A percentile compares a stretch with the other conserved stretches of the same genome.
Conservation (phyloP, 2,329 filamentous ascomycete species). For the Penicillium olsonii region DNA sequence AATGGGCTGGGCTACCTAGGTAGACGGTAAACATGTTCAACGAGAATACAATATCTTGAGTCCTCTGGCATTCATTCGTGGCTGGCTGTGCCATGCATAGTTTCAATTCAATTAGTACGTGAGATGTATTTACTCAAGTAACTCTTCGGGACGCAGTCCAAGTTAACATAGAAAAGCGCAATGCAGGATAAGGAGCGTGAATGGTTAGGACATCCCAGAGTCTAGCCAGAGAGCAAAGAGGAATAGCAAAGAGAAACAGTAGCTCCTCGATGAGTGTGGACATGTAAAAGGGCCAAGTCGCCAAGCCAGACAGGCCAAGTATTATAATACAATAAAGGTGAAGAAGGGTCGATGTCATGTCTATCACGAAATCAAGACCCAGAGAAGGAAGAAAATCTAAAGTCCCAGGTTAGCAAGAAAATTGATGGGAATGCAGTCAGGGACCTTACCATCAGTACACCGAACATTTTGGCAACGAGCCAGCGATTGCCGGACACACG, state of each 20-base stretch:
- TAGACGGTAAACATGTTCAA: neutral
- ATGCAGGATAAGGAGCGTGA: conserved; percentile 11
- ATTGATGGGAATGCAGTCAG: neutral
- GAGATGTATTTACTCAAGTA: conserved; percentile 23
- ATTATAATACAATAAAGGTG: conserved; percentile 38
- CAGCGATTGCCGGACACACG: conserved; percentile 92
- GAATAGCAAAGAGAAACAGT: conserved; percentile 15
- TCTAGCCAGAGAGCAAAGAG: conserved; percentile 26
- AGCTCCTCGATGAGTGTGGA: conserved; percentile 17
- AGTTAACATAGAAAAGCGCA: conserved; percentile 9
- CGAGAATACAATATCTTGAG: neutral
- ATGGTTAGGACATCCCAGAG: conserved; percentile 20
- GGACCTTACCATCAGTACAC: conserved; percentile 73
- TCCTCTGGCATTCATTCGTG: neutral
- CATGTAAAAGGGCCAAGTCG: conserved; percentile 25
- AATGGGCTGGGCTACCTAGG: too few relatives aligned
- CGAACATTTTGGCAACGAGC: conserved; percentile 80
- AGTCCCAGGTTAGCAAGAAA: conserved; percentile 5
- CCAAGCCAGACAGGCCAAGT: conserved; percentile 20
- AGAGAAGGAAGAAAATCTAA: conserved; percentile 76
- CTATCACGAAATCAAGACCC: conserved; percentile 62
- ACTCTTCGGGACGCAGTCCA: conserved; percentile 23
- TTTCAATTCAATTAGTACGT: conserved; percentile 19
- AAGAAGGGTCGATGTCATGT: conserved; percentile 13
- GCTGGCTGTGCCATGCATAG: conserved; percentile 1